Base-by-base conservation (phyloP, 2,329 filamentous ascomycete species). In the Byssoonygena ceratinophila region DNA sequence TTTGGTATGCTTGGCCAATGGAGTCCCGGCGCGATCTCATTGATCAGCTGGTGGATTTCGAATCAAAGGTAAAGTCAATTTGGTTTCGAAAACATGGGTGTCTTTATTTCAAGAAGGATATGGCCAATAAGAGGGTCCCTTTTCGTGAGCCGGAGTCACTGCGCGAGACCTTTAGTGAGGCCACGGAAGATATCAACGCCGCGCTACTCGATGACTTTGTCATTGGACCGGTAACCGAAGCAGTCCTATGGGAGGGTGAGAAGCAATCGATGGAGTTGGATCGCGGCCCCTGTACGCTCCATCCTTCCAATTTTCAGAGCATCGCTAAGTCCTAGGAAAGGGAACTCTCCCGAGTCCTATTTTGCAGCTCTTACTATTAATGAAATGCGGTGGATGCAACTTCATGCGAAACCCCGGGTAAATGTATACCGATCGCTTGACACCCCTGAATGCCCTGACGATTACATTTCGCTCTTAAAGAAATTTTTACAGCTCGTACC, bases 201-300 rank as follows among this genome's bases (percentile, higher is more conserved):
- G 18, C 16, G 18, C 8, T 31, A 18, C 20, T 61, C 1, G 59
- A 63, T 27, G 61, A 59, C 57, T 64, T 67, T 36, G 37, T 41
- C 37, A 60, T 63, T 12, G 61, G 63, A 8, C 62, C 59, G 6
- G 46, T 64, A 4, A 61, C 59, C 9, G 51, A 45, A 1, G 14
- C 45, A 1, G 58, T 59, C 18, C 51, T 64, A 8, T 66, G 61
- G 60, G 48, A 22, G 8, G 54, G 41, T 7, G 34, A 20, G 25
- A 60, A 58, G 46, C 47, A 25, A 27, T 46, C 55, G 1, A 63
- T 66, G 58, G 43, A 57, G 14, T 55, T 64, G 16, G 59, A 64
- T 54, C 54, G 60, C 40, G 63, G 64, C 2, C 62, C 63, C 37
- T 66, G 62, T 66, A 46, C 57, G 64, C 5, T 40, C 36, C 34